Evolutionary conservation across 108 stramenopile genomes (phyloP), one percentile per base, ranked within the genome.

Genomic region (Stephanodiscus minutulus): DNA sequence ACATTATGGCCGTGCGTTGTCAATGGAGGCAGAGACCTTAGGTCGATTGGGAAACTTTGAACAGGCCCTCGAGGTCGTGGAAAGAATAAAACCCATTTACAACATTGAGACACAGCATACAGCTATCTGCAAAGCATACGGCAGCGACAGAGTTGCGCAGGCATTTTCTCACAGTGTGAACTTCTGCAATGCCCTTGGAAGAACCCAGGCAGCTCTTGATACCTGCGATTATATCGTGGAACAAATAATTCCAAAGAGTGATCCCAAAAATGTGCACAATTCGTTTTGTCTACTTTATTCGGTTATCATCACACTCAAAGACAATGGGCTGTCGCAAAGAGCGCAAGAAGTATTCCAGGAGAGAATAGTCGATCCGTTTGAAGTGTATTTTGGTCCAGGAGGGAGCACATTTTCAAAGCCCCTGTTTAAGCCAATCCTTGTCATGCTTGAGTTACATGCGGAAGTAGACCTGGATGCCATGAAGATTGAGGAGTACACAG

Each of bases 11-110:
- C 84, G 84, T 46, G 87, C 90, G 21, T 46, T 91, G 28, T 82
- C 85, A 36, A 83, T 88, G 77, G 72, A 88, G 64, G 84, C 78
- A 10, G 86, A 87, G 44, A 83, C 85, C 54, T 73, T 76, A 20
- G 81, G 67, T 20, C 83, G 85, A 6, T 50, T 79, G 37, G 83
- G 86, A 0, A 63, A 79, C 15, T 77, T 84, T 48, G 78, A 84
- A 39, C 56, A 78, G 62, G 90, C 90, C 1, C n/a, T 91, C 3
- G 78, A 82, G 21, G 49, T 70, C 29, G 59, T 83, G 24, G 59
- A 83, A 31, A 49, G 39, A 46, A 72, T 87, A 33, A 60, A 81
- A 50, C 15, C 69, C 29, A 75, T 85, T 37, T 89, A 89, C 60
- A 61, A 85, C 49, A 81, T 76, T 3, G 83, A 87, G 24, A 53